phyloP scores from a whole-genome alignment of 2,329 filamentous ascomycete species.

The Penicillium olsonii region DNA sequence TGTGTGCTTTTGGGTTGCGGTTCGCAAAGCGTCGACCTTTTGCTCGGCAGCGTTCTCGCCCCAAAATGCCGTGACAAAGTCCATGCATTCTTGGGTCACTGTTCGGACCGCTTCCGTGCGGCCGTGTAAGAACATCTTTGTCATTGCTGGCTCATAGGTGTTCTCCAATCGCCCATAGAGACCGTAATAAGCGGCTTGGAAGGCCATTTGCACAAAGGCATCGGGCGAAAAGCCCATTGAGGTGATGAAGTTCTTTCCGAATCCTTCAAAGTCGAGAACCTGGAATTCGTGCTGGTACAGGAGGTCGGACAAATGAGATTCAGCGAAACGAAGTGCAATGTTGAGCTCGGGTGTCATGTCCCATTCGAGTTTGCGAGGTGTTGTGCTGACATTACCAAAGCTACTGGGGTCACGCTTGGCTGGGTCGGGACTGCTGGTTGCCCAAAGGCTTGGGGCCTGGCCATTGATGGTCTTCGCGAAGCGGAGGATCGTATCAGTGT shows the following conservation, averaged over 20 bases:
- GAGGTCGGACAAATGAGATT: slow-evolving; percentile 88
- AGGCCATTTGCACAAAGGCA: slow-evolving; percentile 98
- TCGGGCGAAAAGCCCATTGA: slow-evolving; percentile 96
- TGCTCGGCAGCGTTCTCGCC: slow-evolving; percentile 77
- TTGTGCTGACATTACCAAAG: slow-evolving; percentile 91
- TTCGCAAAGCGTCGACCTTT: slow-evolving; percentile 83
- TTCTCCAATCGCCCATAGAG: slow-evolving; percentile 92
- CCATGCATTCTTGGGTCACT: slow-evolving; percentile 78
- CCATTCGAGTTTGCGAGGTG: slow-evolving; percentile 95
- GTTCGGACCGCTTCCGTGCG: slow-evolving; percentile 91
- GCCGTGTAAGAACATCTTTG: slow-evolving; percentile 88
- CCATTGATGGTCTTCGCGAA: slow-evolving; percentile 96
- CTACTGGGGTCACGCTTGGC: slow-evolving; percentile 86
- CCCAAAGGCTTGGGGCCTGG: slow-evolving; percentile 87
- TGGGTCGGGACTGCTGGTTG: slow-evolving; percentile 85
- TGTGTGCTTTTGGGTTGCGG: slow-evolving; percentile 81
- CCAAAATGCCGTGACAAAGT: slow-evolving; percentile 94
- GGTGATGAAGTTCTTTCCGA: slow-evolving; percentile 97
- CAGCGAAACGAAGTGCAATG: slow-evolving; percentile 90
- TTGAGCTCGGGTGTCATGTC: slow-evolving; percentile 91
- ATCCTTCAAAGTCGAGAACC: slow-evolving; percentile 82
- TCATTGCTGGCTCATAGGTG: slow-evolving; percentile 98
- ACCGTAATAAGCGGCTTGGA: slow-evolving; percentile 96
- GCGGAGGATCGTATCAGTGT: slow-evolving; percentile 94
- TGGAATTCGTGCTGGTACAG: slow-evolving; percentile 97